Evolutionary conservation across 2,329 filamentous ascomycete species (phyloP), one percentile per base, ranked within the genome.

Genomic region (Trichoderma guizhouense): DNA sequence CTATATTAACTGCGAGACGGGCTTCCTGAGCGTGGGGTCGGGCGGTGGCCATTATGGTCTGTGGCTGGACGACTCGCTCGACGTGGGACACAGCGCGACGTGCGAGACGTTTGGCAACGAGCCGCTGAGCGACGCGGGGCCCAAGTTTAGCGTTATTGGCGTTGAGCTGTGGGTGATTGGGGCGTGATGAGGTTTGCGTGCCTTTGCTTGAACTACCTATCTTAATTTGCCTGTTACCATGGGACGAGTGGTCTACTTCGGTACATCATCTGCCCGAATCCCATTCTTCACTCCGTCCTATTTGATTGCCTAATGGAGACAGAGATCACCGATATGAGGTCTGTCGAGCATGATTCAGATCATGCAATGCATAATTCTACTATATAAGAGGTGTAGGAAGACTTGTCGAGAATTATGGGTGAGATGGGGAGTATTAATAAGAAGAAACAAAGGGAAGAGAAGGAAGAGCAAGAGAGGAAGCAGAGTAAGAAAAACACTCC

Each of bases 71-170:
- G 92, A 95, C 76, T 89, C 89, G 21, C 89, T 98, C 60, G 93
- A 95, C 74, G 89, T 91, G 71, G 96, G 96, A 3, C 89, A 97
- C 67, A 97, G 93, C 78, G 90, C 92, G 55, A 86, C 89, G 5
- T 97, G 94, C 79, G 91, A 93, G 73, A 99, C 96, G 0, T 99
- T 98, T 83, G 94, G 94, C 1, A 99, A 99, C 76, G 95, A 98
- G 83, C 91, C 93, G 11, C 84, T 99, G 66, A 98, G 95, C 77
- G 95, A 98, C 70, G 93, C 97, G 78, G 96, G 95, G 1, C 90
- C 91, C 73, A 97, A 97, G 80, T 99, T 98, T 79, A 93, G 94
- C 73, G 89, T 99, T 14, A 79, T 98, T 36, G 95, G 94, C 1
- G 93, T 98, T 1, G 96, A 99, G 83, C 82, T 98, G 12, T 99